Evolutionary conservation across 1,284 basidiomycete genomes (phyloP).

Genomic region (Leccinum fuscescens): DNA sequence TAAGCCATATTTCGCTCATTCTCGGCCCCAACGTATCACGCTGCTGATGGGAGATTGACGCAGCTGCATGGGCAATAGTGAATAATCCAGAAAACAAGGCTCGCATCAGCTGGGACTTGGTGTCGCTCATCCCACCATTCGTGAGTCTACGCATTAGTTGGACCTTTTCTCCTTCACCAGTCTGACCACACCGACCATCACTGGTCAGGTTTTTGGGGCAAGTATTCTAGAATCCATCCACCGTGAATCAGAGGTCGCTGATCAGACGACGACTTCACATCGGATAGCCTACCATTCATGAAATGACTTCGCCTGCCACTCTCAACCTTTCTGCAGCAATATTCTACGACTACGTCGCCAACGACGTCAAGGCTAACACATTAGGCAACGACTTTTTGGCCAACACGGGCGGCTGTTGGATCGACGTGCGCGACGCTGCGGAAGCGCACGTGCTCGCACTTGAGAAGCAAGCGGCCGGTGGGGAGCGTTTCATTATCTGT

Average conservation of each 20-base stretch:
- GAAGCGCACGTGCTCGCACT: not conserved
- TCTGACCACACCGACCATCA: not conserved
- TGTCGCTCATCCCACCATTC: conserved; percentile 51
- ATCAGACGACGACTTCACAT: conserved; percentile 5
- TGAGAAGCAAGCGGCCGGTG: not conserved
- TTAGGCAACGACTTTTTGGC: conserved; percentile 27
- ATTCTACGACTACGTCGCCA: not conserved
- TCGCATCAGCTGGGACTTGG: conserved; percentile 50
- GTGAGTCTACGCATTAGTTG: conserved; percentile 33
- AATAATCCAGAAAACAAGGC: conserved; percentile 35
- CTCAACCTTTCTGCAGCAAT: not conserved
- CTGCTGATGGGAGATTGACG: not conserved
- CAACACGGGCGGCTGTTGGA: conserved; percentile 20
- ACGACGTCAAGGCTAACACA: not conserved
- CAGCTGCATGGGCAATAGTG: conserved; percentile 34
- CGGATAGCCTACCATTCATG: conserved; percentile 47
- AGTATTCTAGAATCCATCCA: not conserved
- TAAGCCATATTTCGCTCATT: conserved; percentile 14
- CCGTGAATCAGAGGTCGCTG: not conserved
- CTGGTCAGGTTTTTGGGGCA: conserved; percentile 36
- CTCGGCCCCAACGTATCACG: not conserved
- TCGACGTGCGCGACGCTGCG: not conserved
- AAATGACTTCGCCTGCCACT: conserved; percentile 39
- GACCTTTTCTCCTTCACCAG: not conserved
- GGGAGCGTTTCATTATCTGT: not conserved